Conservation (phyloP, 2,329 filamentous ascomycete genomes). For the Sarocladium oryzae region DNA sequence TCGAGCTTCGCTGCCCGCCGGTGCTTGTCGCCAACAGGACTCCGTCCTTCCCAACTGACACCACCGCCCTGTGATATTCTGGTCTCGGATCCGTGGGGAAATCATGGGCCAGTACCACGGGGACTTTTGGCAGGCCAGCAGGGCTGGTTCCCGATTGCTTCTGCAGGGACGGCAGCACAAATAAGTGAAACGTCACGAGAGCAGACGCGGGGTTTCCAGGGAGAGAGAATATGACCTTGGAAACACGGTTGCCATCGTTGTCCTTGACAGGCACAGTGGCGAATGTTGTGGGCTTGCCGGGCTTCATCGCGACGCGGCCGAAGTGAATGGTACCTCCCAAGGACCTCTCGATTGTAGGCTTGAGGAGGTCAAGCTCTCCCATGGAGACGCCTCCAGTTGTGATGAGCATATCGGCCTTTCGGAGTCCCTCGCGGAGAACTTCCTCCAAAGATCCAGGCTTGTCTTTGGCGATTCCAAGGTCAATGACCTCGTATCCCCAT, state of each 20-base stretch:
- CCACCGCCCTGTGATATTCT: slow-evolving; percentile 85
- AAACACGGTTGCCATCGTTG: slow-evolving; percentile 48
- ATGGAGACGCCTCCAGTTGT: slow-evolving; percentile 95
- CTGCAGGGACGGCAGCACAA: slow-evolving; percentile 83
- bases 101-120: slow-evolving; percentile 65
- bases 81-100: slow-evolving; percentile 70
- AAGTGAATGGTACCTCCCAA: slow-evolving; percentile 94
- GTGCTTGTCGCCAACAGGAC: slow-evolving; percentile 71
- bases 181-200: slow-evolving; percentile 87
- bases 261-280: slow-evolving; percentile 72
- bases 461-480: slow-evolving; percentile 80
- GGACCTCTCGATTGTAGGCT: slow-evolving; percentile 86
- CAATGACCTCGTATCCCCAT: slow-evolving; percentile 71
- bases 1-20: slow-evolving; percentile 81
- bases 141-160: slow-evolving; percentile 63
- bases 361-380: slow-evolving; percentile 94
- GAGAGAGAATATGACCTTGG: slow-evolving; percentile 77
- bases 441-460: slow-evolving; percentile 68
- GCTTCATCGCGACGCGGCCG: slow-evolving; percentile 94
- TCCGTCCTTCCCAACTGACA: slow-evolving; percentile 61
- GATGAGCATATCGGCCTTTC: slow-evolving; percentile 72
- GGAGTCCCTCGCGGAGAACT: slow-evolving; percentile 67
- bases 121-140: slow-evolving; percentile 63
- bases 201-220: slow-evolving; percentile 93
- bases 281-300: slow-evolving; percentile 95